Evolutionary conservation across 495 filamentous ascomycete genomes (phyloP), one percentile per base, ranked within the genome.

Genomic region (Podospora comata): DNA sequence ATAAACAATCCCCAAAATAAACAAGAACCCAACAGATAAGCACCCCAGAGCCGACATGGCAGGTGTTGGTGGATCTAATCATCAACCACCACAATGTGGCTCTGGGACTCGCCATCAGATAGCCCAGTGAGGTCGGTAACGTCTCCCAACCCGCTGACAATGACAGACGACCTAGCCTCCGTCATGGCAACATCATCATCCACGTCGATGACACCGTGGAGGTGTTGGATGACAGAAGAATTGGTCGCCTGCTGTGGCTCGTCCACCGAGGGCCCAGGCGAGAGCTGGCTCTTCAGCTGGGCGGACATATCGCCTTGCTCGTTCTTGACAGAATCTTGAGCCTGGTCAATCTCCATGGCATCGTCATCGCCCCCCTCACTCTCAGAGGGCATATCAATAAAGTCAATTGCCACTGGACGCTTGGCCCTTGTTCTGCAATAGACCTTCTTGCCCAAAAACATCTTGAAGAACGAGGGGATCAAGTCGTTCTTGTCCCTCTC

Each of bases 401-500:
- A 16, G 39, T 48, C 39, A 48, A 16, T 6, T 48, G 39, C 39
- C 2, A 13, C 39, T 11, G 39, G 39, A 11, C 39, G 39, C 39
- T 48, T 48, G 39, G 9, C 39, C 15, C 1, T 48, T 11, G 39
- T 48, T 13, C 7, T 48, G 9, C 13, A 16, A 48, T 74, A 63
- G 7, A 74, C 53, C 18, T 44, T 53, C 4, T 59, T n/a, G 60
- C 34, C 18, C 3, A 65, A 6, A 9, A 60, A 16, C 27, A 68
- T 9, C 11, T 48, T 48, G 39, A 48, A 48, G 39, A 48, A 48
- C 39, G 13, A 11, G 15, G 39, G 39, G 15, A 48, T 48, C 39
- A 60, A 28, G 44, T 68, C 62, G 5, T 63, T 57, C 39, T 58
- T 69, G 26, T 3, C n/a, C 13, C 58, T 65, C 48, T 69, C 67